Percentiles rank a stretch among this genome's conserved stretches.
Evolutionary conservation across 2,329 filamentous ascomycete genomes (phyloP).

Genomic region (Aspergillus tanneri): DNA sequence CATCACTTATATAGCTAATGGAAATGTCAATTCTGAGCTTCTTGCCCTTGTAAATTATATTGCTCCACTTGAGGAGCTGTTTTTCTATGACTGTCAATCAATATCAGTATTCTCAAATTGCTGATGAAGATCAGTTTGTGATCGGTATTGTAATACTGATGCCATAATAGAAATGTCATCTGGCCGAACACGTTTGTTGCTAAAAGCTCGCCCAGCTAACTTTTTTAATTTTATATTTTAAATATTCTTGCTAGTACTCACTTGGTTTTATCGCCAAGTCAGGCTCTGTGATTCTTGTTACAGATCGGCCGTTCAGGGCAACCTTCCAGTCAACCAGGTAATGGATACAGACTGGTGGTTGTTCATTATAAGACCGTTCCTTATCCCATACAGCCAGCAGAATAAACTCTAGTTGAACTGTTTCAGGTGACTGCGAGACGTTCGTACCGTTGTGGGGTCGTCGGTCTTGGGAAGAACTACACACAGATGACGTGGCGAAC

Average conservation of each 20-base stretch:
- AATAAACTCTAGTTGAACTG: too few relatives aligned
- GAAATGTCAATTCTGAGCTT: constrained; percentile 11
- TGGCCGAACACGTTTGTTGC: constrained; percentile 2
- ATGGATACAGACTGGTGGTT: too few relatives aligned
- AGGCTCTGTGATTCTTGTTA: constrained; percentile 10
- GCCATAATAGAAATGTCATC: constrained; percentile 13
- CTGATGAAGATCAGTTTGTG: constrained; percentile 9
- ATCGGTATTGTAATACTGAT: constrained; percentile 8
- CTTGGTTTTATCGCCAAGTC: neutral
- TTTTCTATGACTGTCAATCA: constrained; percentile 14
- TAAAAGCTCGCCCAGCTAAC: neutral
- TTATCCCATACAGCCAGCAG: too few relatives aligned
- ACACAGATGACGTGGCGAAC: too few relatives aligned
- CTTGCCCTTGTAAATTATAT: constrained; percentile 9
- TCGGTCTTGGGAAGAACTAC: too few relatives aligned
- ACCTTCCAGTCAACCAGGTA: constrained; percentile 16
- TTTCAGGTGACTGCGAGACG: too few relatives aligned
- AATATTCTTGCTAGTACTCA: neutral
- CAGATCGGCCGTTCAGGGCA: constrained; percentile 13
- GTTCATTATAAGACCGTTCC: too few relatives aligned
- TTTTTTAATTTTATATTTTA: neutral
- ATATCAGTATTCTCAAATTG: constrained; percentile 12
- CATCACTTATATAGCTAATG: constrained; percentile 12
- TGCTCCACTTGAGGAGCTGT: constrained; percentile 10
- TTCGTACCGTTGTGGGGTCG: too few relatives aligned